A percentile compares a stretch with the other conserved stretches of the same genome.
Evolutionary conservation across 176 grass and related monocot species (phyloP).

Genomic region (Bothriochloa decipiens): DNA sequence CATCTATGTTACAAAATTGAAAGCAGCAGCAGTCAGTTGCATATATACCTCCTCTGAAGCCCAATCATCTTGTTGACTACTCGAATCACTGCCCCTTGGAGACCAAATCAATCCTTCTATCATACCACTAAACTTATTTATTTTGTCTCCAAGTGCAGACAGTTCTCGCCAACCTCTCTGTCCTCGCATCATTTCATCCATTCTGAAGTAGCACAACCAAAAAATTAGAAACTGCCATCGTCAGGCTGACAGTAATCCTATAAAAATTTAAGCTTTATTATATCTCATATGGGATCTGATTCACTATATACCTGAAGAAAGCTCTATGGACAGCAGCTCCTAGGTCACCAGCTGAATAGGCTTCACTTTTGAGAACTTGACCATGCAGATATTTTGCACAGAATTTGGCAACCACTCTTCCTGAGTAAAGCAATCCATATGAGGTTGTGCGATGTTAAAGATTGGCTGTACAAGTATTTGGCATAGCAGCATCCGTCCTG

Average conservation of each 20-base stretch:
- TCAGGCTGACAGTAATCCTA: background rate
- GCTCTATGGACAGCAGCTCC: conserved; percentile 69
- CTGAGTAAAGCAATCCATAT: conserved; percentile 55
- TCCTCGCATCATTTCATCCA: conserved; percentile 99
- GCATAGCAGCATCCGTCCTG: background rate
- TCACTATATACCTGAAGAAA: conserved; percentile 82
- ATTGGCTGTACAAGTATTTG: conserved; percentile 11
- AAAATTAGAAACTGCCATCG: conserved; percentile 26
- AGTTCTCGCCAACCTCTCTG: conserved; percentile 99
- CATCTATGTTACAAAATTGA: background rate
- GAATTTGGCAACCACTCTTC: conserved; percentile 93
- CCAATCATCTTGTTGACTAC: conserved; percentile 73
- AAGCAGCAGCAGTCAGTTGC: background rate
- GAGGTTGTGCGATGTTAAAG: conserved; percentile 11
- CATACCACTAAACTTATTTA: conserved; percentile 95
- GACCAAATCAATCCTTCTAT: conserved; percentile 99
- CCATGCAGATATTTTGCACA: conserved; percentile 90
- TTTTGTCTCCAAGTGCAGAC: conserved; percentile 83
- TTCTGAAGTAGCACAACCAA: conserved; percentile 55
- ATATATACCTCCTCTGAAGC: conserved; percentile 57
- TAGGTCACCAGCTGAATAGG: conserved; percentile 80
- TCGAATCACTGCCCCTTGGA: conserved; percentile 58
- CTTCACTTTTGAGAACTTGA: conserved; percentile 82
- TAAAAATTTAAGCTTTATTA: conserved; percentile 32
- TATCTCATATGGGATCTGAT: conserved; percentile 24